Conservation (phyloP, 2,329 filamentous ascomycete genomes). For the Penicillium sp. region DNA sequence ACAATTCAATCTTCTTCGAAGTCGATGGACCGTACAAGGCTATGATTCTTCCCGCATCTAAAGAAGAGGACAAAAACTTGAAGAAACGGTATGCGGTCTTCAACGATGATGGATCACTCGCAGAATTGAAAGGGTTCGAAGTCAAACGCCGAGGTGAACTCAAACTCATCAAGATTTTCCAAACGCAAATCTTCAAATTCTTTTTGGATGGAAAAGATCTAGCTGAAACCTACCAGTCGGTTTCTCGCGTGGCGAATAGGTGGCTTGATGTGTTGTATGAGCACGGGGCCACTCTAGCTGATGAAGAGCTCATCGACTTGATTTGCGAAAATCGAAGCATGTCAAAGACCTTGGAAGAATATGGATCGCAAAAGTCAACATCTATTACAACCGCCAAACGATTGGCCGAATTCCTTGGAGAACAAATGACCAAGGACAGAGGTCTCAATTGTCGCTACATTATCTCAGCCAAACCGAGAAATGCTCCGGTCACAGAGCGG, state of each 20-base stretch:
- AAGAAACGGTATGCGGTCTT: conserved; percentile 99
- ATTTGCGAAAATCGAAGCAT: conserved; percentile 99
- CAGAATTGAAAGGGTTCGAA: conserved; percentile 95
- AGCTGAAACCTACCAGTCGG: conserved; percentile 81
- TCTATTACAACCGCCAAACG: conserved; percentile 98
- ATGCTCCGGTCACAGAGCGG: conserved; percentile 88
- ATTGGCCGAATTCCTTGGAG: conserved; percentile 90
- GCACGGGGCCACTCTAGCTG: conserved; percentile 82
- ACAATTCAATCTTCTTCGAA: conserved; percentile 99
- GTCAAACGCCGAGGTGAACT: conserved; percentile 95
- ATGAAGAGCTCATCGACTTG: conserved; percentile 97
- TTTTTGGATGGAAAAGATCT: conserved; percentile 89
- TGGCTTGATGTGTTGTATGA: conserved; percentile 95
- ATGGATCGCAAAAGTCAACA: conserved; percentile 91
- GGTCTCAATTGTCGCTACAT: conserved; percentile 99
- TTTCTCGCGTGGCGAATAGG: conserved; percentile 89
- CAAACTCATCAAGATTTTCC: conserved; percentile 99
- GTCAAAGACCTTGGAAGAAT: conserved; percentile 95
- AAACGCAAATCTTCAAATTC: conserved; percentile 99
- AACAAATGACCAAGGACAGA: conserved; percentile 99
- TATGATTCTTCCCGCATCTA: conserved; percentile 95
- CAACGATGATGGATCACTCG: conserved; percentile 93
- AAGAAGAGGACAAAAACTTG: conserved; percentile 98
- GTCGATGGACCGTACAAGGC: conserved; percentile 96
- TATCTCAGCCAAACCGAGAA: conserved; percentile 80